Base-by-base conservation (phyloP, 2,329 filamentous ascomycete species). In the Neopestalotiopsis clavispora region DNA sequence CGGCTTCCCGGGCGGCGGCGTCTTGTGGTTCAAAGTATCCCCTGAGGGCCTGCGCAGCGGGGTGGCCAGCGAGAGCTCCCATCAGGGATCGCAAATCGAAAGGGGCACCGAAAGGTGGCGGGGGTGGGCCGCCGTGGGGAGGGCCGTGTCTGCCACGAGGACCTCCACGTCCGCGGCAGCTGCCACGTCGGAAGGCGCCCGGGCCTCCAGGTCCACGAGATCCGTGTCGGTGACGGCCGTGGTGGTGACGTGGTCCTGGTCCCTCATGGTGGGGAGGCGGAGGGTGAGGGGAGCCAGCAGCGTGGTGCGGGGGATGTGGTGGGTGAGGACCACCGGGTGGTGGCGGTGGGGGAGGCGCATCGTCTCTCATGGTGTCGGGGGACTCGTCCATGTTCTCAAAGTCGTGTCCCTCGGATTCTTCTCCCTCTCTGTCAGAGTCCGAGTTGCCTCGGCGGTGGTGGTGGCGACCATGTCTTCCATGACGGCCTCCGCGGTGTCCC, bases 31-130 rank as follows among this genome's bases (percentile, higher is more conserved):
- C 77, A 52, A 79, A 73, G 65, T 80, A 83, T 23, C 83, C 78
- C 68, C 80, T 80, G 68, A 86, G 72, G 61, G 78, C 77, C 59
- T 80, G 81, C 52, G 84, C 80, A 69, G 83, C 77, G 6, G 84
- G 84, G 71, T 86, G 82, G 69, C 72, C 72, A 4, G 79, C 77
- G 69, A 85, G 75, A 34, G 81, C 77, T 40, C 78, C 75, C 76
- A 85, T 79, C 72, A 84, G 71, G 42, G 76, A 77, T 30, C 77
- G 71, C 65, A 85, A 78, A 73, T 84, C 82, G 72, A 82, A 81
- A 2, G 75, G 72, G 3, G 73, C 72, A 30, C 65, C 66, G 61
- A 73, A 75, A 9, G 71, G 34, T 3, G 76, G 70, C 59, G 72
- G 77, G 67, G 32, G 74, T 71, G 77, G 68, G 23, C 74, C 66